A percentile compares a stretch with the other conserved stretches of the same genome.
Conservation (phyloP, 2,329 filamentous ascomycete species). For the Anthostomella pinea region DNA sequence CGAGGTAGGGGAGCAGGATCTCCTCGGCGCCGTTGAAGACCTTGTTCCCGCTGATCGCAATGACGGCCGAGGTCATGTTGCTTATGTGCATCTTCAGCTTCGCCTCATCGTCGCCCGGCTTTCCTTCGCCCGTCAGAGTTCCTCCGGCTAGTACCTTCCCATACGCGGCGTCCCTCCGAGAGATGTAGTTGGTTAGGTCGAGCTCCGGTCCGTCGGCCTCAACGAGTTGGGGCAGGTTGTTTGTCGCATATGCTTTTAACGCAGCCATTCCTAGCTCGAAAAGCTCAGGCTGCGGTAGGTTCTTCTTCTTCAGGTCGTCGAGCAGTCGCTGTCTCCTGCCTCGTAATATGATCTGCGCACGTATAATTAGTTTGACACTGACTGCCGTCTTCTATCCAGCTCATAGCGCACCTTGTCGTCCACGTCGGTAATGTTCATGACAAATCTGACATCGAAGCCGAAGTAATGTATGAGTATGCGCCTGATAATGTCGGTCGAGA, state of each 20-base stretch:
- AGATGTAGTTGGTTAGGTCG: slow-evolving; percentile 48
- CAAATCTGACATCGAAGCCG: slow-evolving; percentile 76
- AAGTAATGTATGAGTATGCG: slow-evolving; percentile 83
- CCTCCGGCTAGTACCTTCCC: slow-evolving; percentile 53
- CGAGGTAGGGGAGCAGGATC: slow-evolving; percentile 79
- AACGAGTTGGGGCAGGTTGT: slow-evolving; percentile 52
- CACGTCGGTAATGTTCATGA: slow-evolving; percentile 90
- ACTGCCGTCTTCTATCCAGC: slow-evolving; percentile 55
- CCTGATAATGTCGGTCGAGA: slow-evolving; percentile 83
- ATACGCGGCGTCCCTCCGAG: slow-evolving; percentile 51
- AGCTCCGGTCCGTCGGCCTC: slow-evolving; percentile 40
- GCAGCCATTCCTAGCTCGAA: slow-evolving; percentile 48
- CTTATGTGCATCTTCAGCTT: slow-evolving; percentile 89
- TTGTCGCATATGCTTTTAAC: slow-evolving; percentile 54
- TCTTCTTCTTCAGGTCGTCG: slow-evolving; percentile 73
- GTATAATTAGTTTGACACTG: slow-evolving; percentile 56
- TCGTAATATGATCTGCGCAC: slow-evolving; percentile 52
- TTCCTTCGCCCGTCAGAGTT: slow-evolving; percentile 54
- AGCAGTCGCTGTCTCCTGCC: slow-evolving; percentile 78
- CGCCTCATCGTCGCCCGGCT: slow-evolving; percentile 73
- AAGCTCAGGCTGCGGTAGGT: slow-evolving; percentile 45
- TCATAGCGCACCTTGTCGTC: slow-evolving; percentile 67
- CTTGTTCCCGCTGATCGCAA: slow-evolving; percentile 45
- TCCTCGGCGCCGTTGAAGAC: slow-evolving; percentile 58
- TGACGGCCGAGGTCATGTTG: slow-evolving; percentile 52